A percentile compares a stretch with the other conserved stretches of the same genome.
Evolutionary conservation across 2,329 filamentous ascomycete species (phyloP).

Genomic region (Scedosporium aurantiacum): DNA sequence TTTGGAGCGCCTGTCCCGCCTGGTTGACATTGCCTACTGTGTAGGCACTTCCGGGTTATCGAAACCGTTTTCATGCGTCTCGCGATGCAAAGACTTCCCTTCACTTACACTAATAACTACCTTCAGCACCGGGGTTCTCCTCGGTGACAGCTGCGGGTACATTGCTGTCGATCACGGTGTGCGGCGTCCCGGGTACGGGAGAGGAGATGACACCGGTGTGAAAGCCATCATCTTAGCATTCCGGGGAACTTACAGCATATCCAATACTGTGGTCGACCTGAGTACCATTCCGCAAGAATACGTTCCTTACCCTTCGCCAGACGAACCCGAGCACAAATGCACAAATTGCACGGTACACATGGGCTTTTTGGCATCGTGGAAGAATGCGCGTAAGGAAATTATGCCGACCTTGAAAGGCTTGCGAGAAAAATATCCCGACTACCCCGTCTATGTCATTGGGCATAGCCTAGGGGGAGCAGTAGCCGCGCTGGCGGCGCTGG

Average conservation of each 20-base stretch:
- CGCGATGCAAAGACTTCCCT: slow-evolving; percentile 75
- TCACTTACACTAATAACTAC: slow-evolving; percentile 68
- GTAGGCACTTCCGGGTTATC: slow-evolving; percentile 74
- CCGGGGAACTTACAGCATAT: slow-evolving; percentile 85
- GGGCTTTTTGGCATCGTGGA: slow-evolving; percentile 82
- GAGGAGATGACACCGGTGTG: slow-evolving; percentile 11
- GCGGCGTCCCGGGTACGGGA: slow-evolving; percentile 11
- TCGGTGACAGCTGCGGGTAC: slow-evolving; percentile 90
- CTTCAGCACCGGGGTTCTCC: slow-evolving; percentile 80
- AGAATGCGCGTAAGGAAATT: slow-evolving; percentile 57
- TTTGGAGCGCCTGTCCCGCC: slow-evolving; percentile 76
- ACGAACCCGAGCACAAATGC: slow-evolving; percentile 45
- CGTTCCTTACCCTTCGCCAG: slow-evolving; percentile 64
- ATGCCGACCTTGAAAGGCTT: slow-evolving; percentile 54
- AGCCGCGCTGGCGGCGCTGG: slow-evolving; percentile 74
- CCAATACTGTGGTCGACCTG: slow-evolving; percentile 83
- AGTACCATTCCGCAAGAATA: slow-evolving; percentile 86
- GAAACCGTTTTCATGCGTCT: slow-evolving; percentile 75
- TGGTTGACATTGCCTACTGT: slow-evolving; percentile 93
- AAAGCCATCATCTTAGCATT: slow-evolving; percentile 71
- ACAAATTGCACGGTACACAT: slow-evolving; percentile 84
- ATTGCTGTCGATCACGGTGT: slow-evolving; percentile 68
- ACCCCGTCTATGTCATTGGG: slow-evolving; percentile 68
- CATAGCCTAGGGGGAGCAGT: slow-evolving; percentile 91
- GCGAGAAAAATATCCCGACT: slow-evolving; percentile 51